phyloP scores from a whole-genome alignment of 306 rosid genomes.

The Calophaca sinica region DNA sequence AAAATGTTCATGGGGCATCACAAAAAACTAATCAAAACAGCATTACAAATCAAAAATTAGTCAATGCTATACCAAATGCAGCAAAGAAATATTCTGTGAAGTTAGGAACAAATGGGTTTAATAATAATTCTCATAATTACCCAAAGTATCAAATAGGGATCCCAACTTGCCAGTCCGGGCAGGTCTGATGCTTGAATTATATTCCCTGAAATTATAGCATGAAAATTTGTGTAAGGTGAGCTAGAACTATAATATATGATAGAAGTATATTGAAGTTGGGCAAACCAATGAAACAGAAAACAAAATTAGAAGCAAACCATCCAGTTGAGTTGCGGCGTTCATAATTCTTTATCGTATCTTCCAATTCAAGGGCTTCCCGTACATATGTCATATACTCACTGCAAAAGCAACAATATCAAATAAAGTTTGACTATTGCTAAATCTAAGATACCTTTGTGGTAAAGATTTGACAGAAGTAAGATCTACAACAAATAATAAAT shows the following conservation, averaged over 20 bases:
- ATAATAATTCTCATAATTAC: conserved; percentile 54
- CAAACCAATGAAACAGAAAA: conserved; percentile 21
- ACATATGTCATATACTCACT: conserved; percentile 87
- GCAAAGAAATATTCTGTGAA: neutral
- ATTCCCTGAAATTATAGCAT: conserved; percentile 74
- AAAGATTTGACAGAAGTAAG: conserved; percentile 4
- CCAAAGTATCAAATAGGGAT: conserved; percentile 70
- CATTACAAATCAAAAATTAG: conserved; percentile 2
- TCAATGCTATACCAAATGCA: conserved; percentile 27
- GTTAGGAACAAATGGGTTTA: conserved; percentile 20
- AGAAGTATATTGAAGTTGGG: conserved; percentile 18
- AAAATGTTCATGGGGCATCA: conserved; percentile 11
- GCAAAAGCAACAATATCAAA: conserved; percentile 58
- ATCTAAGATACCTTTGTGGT: conserved; percentile 27
- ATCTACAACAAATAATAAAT: conserved; percentile 21
- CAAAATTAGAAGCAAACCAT: conserved; percentile 70
- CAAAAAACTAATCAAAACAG: neutral
- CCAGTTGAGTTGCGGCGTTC: conserved; percentile 81
- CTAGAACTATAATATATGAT: conserved; percentile 33
- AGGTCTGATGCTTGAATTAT: conserved; percentile 79
- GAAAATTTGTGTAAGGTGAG: conserved; percentile 34
- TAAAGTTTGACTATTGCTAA: conserved; percentile 41
- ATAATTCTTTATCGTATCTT: conserved; percentile 84
- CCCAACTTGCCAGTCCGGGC: conserved; percentile 79
- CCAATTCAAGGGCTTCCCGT: conserved; percentile 88